These are phyloP conservation scores for Fraxinus dipetala DNA, from an alignment of 305 asterid species.

Conservation along the genomic window DNA sequence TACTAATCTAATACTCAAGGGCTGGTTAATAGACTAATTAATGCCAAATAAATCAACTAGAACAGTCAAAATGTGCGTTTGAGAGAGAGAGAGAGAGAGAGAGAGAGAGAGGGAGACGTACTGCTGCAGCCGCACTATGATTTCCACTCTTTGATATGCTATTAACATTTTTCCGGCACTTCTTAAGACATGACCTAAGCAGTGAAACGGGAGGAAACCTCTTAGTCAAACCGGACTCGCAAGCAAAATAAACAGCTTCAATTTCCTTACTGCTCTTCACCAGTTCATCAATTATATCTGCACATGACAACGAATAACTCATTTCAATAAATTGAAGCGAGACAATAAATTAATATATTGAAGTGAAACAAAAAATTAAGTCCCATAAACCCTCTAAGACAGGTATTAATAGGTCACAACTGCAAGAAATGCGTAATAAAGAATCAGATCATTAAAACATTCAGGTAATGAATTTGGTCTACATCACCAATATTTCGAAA, in stretches of 20 bases:
- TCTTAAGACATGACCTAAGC: background rate
- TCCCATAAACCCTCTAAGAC: background rate
- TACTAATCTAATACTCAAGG: background rate
- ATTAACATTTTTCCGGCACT: background rate
- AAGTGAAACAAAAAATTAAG: background rate
- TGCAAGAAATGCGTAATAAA: background rate
- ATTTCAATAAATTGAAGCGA: background rate
- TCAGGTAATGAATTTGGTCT: background rate
- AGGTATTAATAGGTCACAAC: background rate
- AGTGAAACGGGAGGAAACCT: background rate
- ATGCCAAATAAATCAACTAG: background rate
- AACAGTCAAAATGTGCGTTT: background rate
- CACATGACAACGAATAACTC: background rate
- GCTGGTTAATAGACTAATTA: background rate
- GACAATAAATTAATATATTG: background rate
- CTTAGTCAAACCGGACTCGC: background rate
- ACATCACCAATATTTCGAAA: background rate
- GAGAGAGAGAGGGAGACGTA: background rate
- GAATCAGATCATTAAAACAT: background rate
- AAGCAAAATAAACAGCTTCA: background rate
- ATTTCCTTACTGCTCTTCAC: background rate
- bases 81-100: background rate
- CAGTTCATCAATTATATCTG: background rate
- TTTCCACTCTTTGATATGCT: background rate
- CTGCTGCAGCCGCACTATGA: background rate